A percentile compares a stretch with the other conserved stretches of the same genome.
Conservation (phyloP, 2,329 filamentous ascomycete genomes). For the Colletotrichum tanaceti region DNA sequence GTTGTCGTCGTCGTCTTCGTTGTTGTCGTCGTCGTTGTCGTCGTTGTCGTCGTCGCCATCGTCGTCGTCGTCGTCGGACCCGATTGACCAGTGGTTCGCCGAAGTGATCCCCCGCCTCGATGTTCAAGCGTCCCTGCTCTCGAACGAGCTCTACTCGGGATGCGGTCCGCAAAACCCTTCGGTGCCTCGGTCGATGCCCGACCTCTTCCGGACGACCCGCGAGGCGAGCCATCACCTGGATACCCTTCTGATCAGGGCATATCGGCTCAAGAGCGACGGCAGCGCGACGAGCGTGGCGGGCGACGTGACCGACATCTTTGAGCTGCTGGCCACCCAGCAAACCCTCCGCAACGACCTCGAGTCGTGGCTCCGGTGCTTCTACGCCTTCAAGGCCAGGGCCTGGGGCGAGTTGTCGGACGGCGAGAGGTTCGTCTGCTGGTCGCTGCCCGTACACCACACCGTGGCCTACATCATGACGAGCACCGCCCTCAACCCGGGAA, state of each 20-base stretch:
- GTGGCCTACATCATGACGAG: conserved; percentile 58
- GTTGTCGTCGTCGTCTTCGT: no score
- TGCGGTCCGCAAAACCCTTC: not conserved
- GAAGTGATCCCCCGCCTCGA: conserved; percentile 54
- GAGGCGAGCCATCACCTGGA: conserved; percentile 30
- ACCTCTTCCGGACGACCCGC: conserved; percentile 10
- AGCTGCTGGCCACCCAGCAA: conserved; percentile 13
- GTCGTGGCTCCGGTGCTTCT: conserved; percentile 45
- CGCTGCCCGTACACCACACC: conserved; percentile 54
- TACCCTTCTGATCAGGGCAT: conserved; percentile 6
- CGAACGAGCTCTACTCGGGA: not conserved
- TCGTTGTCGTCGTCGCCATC: no score
- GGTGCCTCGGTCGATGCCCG: not conserved
- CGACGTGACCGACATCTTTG: not conserved
- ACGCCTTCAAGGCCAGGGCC: conserved; percentile 42
- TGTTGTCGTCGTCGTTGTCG: no score
- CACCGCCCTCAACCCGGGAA: conserved; percentile 46
- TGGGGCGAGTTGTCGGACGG: conserved; percentile 39
- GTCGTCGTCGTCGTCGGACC: conserved; percentile 39
- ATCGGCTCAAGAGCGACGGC: not conserved
- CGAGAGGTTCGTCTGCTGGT: conserved; percentile 17
- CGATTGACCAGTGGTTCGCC: conserved; percentile 56
- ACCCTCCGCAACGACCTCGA: conserved; percentile 25
- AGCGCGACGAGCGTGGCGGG: not conserved
- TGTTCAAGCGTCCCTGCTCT: conserved; percentile 46